phyloP scores from a whole-genome alignment of 2,329 filamentous ascomycete species.

The Beauveria brongniartii region DNA sequence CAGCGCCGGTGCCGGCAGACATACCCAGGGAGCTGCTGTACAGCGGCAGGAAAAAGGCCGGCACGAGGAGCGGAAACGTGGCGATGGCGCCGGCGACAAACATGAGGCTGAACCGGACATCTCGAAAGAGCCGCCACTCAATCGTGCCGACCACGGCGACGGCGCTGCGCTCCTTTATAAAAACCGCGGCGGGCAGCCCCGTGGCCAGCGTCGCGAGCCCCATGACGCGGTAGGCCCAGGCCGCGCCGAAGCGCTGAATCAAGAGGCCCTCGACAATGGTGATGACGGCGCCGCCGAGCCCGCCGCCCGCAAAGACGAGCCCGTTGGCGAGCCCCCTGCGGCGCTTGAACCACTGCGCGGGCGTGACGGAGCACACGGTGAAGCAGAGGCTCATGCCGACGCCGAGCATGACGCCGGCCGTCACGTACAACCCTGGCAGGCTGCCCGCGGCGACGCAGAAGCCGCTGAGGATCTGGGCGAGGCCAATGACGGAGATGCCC shows the following conservation, averaged over 20 bases:
- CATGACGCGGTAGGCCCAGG: constrained; percentile 13
- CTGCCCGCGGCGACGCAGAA: not conserved
- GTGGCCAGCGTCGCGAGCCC: constrained; percentile 11
- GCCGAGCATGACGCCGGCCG: constrained; percentile 11
- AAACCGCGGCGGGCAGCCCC: constrained; percentile 8
- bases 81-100: constrained; percentile 44
- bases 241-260: constrained; percentile 11
- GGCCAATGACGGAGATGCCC: not conserved
- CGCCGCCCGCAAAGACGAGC: constrained; percentile 13
- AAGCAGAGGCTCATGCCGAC: constrained; percentile 12
- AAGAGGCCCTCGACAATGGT: constrained; percentile 10
- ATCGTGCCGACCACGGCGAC: constrained; percentile 29
- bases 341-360: constrained; percentile 13
- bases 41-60: constrained; percentile 50
- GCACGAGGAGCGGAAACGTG: constrained; percentile 50
- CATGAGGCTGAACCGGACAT: constrained; percentile 40
- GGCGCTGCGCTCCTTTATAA: constrained; percentile 16
- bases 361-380: constrained; percentile 12
- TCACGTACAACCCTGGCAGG: constrained; percentile 9
- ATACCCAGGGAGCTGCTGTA: constrained; percentile 44
- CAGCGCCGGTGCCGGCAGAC: constrained; percentile 40
- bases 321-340: constrained; percentile 13
- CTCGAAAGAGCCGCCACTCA: constrained; percentile 42
- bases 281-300: constrained; percentile 14
- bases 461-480: constrained; percentile 4